Evolutionary conservation across 2,329 filamentous ascomycete species (phyloP).

Genomic region (Bipolaris cookei): DNA sequence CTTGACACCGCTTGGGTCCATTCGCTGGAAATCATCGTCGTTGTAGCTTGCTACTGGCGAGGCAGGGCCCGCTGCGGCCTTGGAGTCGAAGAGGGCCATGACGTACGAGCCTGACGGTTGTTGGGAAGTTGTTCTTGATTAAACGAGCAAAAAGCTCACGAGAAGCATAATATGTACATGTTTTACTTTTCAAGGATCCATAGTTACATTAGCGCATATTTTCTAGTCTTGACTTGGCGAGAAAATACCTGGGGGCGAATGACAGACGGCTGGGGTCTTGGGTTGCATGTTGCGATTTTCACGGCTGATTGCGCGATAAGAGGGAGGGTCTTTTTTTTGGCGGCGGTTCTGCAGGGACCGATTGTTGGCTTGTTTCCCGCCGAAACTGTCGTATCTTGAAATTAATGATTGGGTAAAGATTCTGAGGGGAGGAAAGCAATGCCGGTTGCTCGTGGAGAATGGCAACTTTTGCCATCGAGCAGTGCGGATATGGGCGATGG

Average conservation of each 20-base stretch:
- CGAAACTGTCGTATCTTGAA: too few species aligned
- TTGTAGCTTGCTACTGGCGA: slow-evolving; percentile 29
- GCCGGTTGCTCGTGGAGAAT: neutral
- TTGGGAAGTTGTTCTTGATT: neutral
- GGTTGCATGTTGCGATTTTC: slow-evolving; percentile 20
- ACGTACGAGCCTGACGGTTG: neutral
- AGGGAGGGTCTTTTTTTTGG: neutral
- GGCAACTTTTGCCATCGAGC: neutral
- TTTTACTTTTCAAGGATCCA: neutral
- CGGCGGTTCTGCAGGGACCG: neutral
- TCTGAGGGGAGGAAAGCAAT: neutral
- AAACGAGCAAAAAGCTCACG: neutral
- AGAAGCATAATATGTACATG: too few species aligned
- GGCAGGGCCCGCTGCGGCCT: slow-evolving; percentile 20
- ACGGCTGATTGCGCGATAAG: slow-evolving; percentile 19
- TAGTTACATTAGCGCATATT: slow-evolving; percentile 18
- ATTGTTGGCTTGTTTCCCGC: too few species aligned
- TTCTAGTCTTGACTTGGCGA: slow-evolving; percentile 23
- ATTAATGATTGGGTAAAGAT: too few species aligned
- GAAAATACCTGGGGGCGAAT: slow-evolving; percentile 4
- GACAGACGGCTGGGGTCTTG: slow-evolving; percentile 5
- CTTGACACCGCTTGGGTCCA: slow-evolving; percentile 70
- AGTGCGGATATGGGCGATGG: neutral
- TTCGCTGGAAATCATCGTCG: slow-evolving; percentile 41
- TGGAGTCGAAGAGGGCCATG: slow-evolving; percentile 33